phyloP scores from a whole-genome alignment of 108 stramenopile genomes.

The Licmophora abbreviata region DNA sequence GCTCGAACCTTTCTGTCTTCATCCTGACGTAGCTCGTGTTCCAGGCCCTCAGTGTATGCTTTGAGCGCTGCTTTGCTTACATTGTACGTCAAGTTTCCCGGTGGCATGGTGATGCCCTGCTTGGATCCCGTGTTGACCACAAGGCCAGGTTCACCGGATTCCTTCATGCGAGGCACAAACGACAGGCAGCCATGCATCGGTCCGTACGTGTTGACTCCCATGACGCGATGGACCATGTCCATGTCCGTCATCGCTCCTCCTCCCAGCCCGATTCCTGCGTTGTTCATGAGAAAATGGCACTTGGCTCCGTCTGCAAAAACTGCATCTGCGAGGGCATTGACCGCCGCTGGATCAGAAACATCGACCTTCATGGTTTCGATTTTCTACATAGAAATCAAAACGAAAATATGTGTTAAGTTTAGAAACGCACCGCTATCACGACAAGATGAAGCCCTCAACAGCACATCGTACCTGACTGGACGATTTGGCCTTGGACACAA shows the following conservation, averaged over 20 bases:
- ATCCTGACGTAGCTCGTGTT: conserved; percentile 33
- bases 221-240: conserved; percentile 12
- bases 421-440: too few relatives aligned
- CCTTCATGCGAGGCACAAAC: conserved; percentile 53
- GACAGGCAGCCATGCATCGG: conserved; percentile 47
- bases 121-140: conserved; percentile 59
- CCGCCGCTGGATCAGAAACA: conserved; percentile 18
- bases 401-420: too few relatives aligned
- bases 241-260: conserved; percentile 41
- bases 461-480: neutral
- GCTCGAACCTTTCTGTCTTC: conserved; percentile 21
- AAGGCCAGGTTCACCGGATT: conserved; percentile 24
- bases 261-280: conserved; percentile 37
- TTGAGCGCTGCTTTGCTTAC: conserved; percentile 53
- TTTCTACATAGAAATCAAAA: neutral
- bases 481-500: neutral
- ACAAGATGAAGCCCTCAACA: too few relatives aligned
- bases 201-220: conserved; percentile 42
- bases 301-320: conserved; percentile 21
- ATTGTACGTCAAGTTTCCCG: conserved; percentile 50
- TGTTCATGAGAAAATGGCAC: conserved; percentile 47
- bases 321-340: conserved; percentile 20
- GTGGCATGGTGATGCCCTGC: conserved; percentile 58
- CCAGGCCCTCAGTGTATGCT: conserved; percentile 46
- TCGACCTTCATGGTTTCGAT: conserved; percentile 27